Evolutionary conservation across 2,329 filamentous ascomycete species (phyloP).

Genomic region (Hypoxylon sp.): DNA sequence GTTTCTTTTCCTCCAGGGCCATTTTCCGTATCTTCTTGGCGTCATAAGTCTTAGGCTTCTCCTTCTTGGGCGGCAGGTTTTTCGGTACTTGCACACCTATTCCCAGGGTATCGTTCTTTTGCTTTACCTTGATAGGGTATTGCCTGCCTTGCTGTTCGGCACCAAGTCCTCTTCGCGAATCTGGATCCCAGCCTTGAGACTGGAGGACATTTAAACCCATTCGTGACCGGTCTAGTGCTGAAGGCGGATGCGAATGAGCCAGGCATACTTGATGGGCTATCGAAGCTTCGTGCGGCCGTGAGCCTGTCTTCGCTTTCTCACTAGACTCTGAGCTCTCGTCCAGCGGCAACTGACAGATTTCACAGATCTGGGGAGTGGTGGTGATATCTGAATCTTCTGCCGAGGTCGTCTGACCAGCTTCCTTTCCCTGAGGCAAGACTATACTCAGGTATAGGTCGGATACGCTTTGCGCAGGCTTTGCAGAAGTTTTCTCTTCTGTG

Average conservation of each 20-base stretch:
- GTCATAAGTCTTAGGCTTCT: constrained; percentile 67
- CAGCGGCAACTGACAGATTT: constrained; percentile 72
- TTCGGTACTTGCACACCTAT: constrained; percentile 69
- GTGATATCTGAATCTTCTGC: constrained; percentile 28
- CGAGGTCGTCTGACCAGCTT: constrained; percentile 33
- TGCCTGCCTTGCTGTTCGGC: constrained; percentile 77
- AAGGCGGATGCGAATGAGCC: constrained; percentile 78
- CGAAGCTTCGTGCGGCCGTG: constrained; percentile 67
- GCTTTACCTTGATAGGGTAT: constrained; percentile 78
- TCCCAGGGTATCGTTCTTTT: constrained; percentile 82
- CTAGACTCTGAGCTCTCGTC: constrained; percentile 37
- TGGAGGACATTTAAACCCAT: constrained; percentile 77
- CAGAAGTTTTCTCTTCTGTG: constrained; percentile 42
- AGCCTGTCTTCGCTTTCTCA: constrained; percentile 17
- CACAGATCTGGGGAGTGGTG: constrained; percentile 58
- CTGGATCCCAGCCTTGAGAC: constrained; percentile 80
- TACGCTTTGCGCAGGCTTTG: constrained; percentile 53
- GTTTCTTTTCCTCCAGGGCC: constrained; percentile 72
- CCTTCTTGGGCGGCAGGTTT: constrained; percentile 57
- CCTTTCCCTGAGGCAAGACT: constrained; percentile 67
- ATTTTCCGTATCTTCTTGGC: constrained; percentile 77
- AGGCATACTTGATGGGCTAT: constrained; percentile 80
- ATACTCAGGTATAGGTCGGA: constrained; percentile 76
- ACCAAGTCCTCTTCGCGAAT: constrained; percentile 79
- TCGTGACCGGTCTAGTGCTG: constrained; percentile 75